Evolutionary conservation across 139 green algal species (phyloP), one percentile per base, ranked within the genome.

Genomic region (Auxenochlorella protothecoides): DNA sequence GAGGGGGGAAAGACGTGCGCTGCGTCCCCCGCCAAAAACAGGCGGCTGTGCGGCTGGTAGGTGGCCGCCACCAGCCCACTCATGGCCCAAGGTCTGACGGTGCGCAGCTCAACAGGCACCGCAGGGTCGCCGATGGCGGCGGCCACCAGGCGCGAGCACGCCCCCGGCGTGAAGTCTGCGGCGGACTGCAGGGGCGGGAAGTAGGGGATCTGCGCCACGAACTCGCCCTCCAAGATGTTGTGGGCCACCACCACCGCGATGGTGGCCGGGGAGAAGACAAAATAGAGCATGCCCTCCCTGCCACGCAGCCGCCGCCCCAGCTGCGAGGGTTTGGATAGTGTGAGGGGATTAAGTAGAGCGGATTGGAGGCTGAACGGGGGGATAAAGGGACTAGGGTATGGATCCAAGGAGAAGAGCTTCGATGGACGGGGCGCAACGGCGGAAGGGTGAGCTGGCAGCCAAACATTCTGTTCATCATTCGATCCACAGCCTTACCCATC

Each of bases 201-300:
- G 84, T 85, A 94, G 1, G 93, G 93, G 44, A 97, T 86, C 85
- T 97, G 92, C 4, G 86, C 90, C 66, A 98, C 94, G 83, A 98
- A 97, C 75, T 98, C 94, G 1, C 92, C 94, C 5, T 69, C 8
- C 0, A 56, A 5, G 0, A 98, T 72, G 74, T 92, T 79, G 78
- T 98, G 93, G 10, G 91, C 93, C 62, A 98, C 91, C 60, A 98
- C 59, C 66, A 96, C 92, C 2, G 80, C 83, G 57, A 97, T 87
- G 51, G 88, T 85, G 8, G 83, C 68, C 0, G 72, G 57, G 59
- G 89, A 92, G 86, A 93, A 98, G 5, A 96, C 87, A 79, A 98
- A 98, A 81, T 98, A 98, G 61, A 98, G 84, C 94, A 98, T 98
- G 66, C 80, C 93, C 2, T 83, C 69, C 4, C 82, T 70, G 3